Base-by-base conservation (phyloP, 106 monocot species). In the Narthecium ossifragum region DNA sequence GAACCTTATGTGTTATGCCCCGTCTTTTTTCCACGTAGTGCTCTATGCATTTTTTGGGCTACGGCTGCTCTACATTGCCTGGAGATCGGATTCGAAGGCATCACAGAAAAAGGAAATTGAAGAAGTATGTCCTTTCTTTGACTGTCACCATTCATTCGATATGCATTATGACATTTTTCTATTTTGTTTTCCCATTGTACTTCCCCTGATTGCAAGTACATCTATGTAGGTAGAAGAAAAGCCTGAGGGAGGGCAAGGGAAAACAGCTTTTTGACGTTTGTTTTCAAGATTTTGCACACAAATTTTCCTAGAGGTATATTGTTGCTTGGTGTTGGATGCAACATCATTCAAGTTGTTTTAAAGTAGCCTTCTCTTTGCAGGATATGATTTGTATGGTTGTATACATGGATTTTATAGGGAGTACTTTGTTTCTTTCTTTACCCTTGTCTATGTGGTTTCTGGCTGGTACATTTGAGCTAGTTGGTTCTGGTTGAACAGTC, bases 151-250 rank as follows among this genome's bases (percentile, higher is more conserved):
- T 4, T 7, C 18, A 17, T 17, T 13, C 4, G 14, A 17, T 43
- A 13, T 13, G 6, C 2, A 4, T 10, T 43, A 4, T 43, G 4
- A 13, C 43, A 1, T 6, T 0, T 17, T 43, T 13, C 18, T 13
- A 43, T 17, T 4, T 39, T 39, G 14, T 18, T 43, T 43, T 43
- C 43, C 18, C 12, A 43, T 43, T 43, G 14, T 43, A n/a, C n/a
- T n/a, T n/a, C n/a, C n/a, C n/a, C n/a, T n/a, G n/a, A n/a, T n/a
- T n/a, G n/a, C n/a, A n/a, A n/a, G n/a, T n/a, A n/a, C n/a, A n/a
- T n/a, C n/a, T n/a, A n/a, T n/a, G n/a, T n/a, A n/a, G 96, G 90
- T 98, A 24, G 96, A 98, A 76, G 96, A 98, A 64, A 98, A 98
- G 52, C 96, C 87, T 51, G 90, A 98, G 46, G 33, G 68, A 20